Percentiles rank a stretch among this genome's conserved stretches.
phyloP scores from a whole-genome alignment of 2,329 filamentous ascomycete genomes.

The Dichotomopilus funicola region DNA sequence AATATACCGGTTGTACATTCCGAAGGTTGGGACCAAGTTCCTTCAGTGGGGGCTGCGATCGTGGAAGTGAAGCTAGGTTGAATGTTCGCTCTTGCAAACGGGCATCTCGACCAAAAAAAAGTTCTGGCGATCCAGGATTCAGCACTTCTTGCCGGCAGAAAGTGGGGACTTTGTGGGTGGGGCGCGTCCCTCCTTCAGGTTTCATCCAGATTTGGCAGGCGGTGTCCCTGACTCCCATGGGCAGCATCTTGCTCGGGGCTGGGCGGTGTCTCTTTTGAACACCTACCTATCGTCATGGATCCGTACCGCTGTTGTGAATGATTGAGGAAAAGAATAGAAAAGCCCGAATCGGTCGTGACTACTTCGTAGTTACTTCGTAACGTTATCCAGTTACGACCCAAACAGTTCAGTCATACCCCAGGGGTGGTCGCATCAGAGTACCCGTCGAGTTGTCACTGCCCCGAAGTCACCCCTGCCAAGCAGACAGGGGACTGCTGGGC shows the following conservation, averaged over 20 bases:
- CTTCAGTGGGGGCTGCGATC: not conserved
- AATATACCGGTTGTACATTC: conserved; percentile 23
- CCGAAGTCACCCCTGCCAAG: too few relatives aligned
- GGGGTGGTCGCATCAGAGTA: too few relatives aligned
- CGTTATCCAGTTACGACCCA: too few relatives aligned
- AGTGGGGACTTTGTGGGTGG: not conserved
- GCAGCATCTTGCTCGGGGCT: too few relatives aligned
- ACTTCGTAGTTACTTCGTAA: too few relatives aligned
- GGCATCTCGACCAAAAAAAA: not conserved
- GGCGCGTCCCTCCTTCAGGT: not conserved
- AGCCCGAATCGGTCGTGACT: too few relatives aligned
- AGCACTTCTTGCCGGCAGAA: not conserved
- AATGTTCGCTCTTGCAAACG: not conserved
- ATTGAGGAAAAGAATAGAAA: too few relatives aligned
- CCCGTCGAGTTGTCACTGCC: too few relatives aligned
- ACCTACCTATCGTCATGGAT: too few relatives aligned
- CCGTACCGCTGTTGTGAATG: too few relatives aligned
- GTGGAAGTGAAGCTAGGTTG: not conserved
- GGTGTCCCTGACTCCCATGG: not conserved
- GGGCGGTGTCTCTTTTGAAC: too few relatives aligned
- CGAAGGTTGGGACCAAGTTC: not conserved
- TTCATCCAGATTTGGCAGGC: not conserved
- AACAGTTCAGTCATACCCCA: too few relatives aligned
- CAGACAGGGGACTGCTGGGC: not conserved
- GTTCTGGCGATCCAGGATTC: conserved; percentile 7